These are phyloP conservation scores for Kockovaella imperatae DNA, from an alignment of 768 basidiomycete species.

Conservation along the genomic window DNA sequence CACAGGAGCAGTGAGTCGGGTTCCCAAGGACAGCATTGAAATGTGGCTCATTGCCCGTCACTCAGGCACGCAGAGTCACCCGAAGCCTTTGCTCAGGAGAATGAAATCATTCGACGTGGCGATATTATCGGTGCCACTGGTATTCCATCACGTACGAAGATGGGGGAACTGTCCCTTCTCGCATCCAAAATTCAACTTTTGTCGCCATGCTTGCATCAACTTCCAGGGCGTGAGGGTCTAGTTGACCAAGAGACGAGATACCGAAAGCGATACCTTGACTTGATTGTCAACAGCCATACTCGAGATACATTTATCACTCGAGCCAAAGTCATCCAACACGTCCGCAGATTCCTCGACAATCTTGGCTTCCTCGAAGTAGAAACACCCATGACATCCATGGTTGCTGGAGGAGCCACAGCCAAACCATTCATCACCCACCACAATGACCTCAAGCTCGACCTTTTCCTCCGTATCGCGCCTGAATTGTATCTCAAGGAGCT, in stretches of 20 bases:
- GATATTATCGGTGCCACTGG: conserved; percentile 94
- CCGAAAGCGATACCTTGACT: conserved; percentile 96
- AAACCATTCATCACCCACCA: conserved; percentile 99
- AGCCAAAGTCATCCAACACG: conserved; percentile 81
- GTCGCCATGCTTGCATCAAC: conserved; percentile 90
- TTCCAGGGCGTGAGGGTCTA: conserved; percentile 75
- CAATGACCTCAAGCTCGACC: conserved; percentile 92
- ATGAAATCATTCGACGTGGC: conserved; percentile 85
- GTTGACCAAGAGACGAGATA: conserved; percentile 97
- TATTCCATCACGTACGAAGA: conserved; percentile 81
- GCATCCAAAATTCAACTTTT: conserved; percentile 76
- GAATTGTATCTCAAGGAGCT: conserved; percentile 98
- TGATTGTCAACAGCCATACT: conserved; percentile 85
- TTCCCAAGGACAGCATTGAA: not conserved
- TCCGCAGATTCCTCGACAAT: conserved; percentile 79
- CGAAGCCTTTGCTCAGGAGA: conserved; percentile 58
- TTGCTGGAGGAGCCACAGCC: conserved; percentile 94
- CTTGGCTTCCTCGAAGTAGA: conserved; percentile 98
- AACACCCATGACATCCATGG: conserved; percentile 94
- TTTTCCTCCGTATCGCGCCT: conserved; percentile 94
- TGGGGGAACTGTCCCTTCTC: conserved; percentile 86
- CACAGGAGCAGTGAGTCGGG: conserved; percentile 64
- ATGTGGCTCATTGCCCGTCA: not conserved
- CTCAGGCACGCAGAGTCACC: conserved; percentile 43
- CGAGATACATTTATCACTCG: conserved; percentile 86